Base-by-base conservation (phyloP, 495 filamentous ascomycete genomes). In the Hypoxylon intermedium region DNA sequence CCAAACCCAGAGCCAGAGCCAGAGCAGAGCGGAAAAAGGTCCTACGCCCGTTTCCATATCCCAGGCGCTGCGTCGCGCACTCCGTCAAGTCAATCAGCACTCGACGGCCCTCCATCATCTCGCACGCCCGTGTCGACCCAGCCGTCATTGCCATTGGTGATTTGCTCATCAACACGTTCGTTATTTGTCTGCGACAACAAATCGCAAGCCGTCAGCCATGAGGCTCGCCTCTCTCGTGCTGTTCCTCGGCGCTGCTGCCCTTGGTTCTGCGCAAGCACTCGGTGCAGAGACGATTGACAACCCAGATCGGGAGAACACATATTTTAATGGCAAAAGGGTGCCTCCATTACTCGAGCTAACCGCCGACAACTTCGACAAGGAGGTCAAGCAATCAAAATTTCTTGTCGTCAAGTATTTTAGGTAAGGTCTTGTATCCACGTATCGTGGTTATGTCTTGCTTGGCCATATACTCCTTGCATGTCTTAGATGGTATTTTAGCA, bases 241-340 rank as follows among this genome's bases (percentile, higher is more conserved):
- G 58, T 53, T 79, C 26, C 50, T 78, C 50, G 68, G 76, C 67
- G 72, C 75, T 26, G 77, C 74, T 43, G 67, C 66, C 21, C 57
- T 76, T 33, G 71, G 69, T 7, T 56, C 64, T 20, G 76, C 69
- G 55, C 55, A 69, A 56, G 65, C 67, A 43, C 68, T 72, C 38
- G 70, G 65, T 37, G 70, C 75, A 4, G 75, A 71, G 9, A 69
- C 55, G 34, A 61, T 16, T 16, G 59, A 74, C 13, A 69, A 72
- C 36, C 51, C 54, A 28, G 55, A 70, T 15, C 56, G 48, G 13
- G 69, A 77, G 60, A 72, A 72, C 37, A 92, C 90, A 13, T 80
- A 82, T 18, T 97, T 96, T 79, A 94, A 97, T 76, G 88, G 83
- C 43, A 77, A 90, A 31, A 79, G 82, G 57, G 91, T 96, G 9